These are phyloP conservation scores for Phytophthora pluvialis DNA, from an alignment of 352 stramenopile species.

Conservation along the genomic window DNA sequence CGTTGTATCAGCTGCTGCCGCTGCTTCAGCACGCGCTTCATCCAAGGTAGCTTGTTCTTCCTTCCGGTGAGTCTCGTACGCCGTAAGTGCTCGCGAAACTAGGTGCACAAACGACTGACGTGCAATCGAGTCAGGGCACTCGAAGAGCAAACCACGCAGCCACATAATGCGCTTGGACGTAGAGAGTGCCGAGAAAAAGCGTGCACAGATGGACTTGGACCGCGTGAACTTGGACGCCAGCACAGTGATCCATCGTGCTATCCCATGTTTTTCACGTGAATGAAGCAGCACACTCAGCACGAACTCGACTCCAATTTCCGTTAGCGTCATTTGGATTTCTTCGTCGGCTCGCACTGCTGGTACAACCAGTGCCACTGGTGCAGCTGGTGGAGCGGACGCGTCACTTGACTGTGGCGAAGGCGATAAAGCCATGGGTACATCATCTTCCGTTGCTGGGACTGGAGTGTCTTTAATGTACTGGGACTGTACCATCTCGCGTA, in stretches of 20 bases:
- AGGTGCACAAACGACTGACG: slow-evolving; percentile 89
- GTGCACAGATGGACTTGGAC: slow-evolving; percentile 70
- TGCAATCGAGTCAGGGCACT: slow-evolving; percentile 86
- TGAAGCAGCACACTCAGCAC: slow-evolving; percentile 90
- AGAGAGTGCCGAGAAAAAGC: slow-evolving; percentile 71
- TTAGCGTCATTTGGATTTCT: slow-evolving; percentile 70
- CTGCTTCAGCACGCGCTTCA: slow-evolving; percentile 23
- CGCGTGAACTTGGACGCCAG: slow-evolving; percentile 76
- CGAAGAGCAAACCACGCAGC: slow-evolving; percentile 77
- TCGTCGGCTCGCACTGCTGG: slow-evolving; percentile 44
- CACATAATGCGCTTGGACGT: slow-evolving; percentile 63
- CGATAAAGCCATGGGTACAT: slow-evolving; percentile 30
- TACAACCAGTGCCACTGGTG: slow-evolving; percentile 30
- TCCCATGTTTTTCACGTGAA: slow-evolving; percentile 87
- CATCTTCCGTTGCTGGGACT: slow-evolving; percentile 15
- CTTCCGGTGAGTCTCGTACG: slow-evolving; percentile 69
- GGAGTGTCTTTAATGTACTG: slow-evolving; percentile 74
- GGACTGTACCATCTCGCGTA: slow-evolving; percentile 89
- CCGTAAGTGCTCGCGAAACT: slow-evolving; percentile 71
- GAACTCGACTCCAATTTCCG: slow-evolving; percentile 87
- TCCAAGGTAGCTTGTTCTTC: slow-evolving; percentile 36
- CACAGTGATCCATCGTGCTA: slow-evolving; percentile 84
- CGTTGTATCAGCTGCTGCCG: slow-evolving; percentile 28
- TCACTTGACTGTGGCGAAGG: slow-evolving; percentile 20
- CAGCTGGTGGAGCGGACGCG: slow-evolving; percentile 21